Percentiles rank a stretch among this genome's conserved stretches.
These are phyloP conservation scores for Paraurostyla sp. DNA, from an alignment of 73 alveolate species.

Conservation along the genomic window DNA sequence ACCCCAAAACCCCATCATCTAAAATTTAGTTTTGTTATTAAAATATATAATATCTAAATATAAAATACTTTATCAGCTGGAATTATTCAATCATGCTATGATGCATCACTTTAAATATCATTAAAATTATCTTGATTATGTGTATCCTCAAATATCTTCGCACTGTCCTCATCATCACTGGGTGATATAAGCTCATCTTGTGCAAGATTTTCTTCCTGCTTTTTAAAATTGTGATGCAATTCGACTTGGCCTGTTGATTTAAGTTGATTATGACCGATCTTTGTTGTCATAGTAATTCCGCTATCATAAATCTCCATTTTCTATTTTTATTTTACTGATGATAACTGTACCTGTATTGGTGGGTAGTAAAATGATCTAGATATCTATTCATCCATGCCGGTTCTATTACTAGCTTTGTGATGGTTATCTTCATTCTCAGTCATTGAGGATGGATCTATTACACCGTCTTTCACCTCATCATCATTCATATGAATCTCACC, in stretches of 20 bases:
- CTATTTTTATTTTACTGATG: not conserved
- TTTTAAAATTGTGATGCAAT: too few species aligned
- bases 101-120: too few species aligned
- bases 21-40: not conserved
- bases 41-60: not conserved
- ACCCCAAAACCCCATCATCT: too few species aligned
- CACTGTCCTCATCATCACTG: slow-evolving; percentile 44
- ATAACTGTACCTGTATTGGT: not conserved
- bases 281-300: not conserved
- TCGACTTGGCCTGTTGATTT: too few species aligned
- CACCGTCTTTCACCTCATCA: slow-evolving; percentile 39
- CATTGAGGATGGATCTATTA: slow-evolving; percentile 3
- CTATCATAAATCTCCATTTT: slow-evolving; percentile 52
- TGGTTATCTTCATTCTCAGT: slow-evolving; percentile 25
- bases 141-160: slow-evolving; percentile 34
- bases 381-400: slow-evolving; percentile 47
- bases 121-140: slow-evolving; percentile 27
- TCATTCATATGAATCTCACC: slow-evolving; percentile 50
- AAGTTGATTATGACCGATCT: too few species aligned
- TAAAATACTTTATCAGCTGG: not conserved
- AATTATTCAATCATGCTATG: too few species aligned
- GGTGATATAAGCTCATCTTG: not conserved
- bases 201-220: too few species aligned
- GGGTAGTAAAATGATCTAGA: slow-evolving; percentile 34
- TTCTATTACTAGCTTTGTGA: not conserved